A percentile compares a stretch with the other conserved stretches of the same genome.
These are phyloP conservation scores for Fragilaria radians DNA, from an alignment of 108 stramenopile genomes.

Conservation along the genomic window DNA sequence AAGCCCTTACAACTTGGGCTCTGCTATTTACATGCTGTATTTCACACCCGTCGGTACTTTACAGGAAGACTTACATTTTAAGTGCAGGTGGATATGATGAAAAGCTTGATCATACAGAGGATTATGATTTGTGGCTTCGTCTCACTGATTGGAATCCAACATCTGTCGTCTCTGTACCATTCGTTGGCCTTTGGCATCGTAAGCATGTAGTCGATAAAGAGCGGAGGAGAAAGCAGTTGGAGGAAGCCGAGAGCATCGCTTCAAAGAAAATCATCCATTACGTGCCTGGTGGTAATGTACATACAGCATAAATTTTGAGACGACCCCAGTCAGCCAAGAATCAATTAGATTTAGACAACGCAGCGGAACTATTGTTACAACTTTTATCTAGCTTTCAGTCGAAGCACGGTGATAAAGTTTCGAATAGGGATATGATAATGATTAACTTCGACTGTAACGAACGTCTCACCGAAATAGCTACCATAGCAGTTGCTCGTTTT, in stretches of 20 bases:
- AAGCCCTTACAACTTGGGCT: constrained; percentile 34
- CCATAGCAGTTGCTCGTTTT: constrained; percentile 11
- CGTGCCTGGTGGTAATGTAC: background rate
- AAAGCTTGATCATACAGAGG: constrained; percentile 18
- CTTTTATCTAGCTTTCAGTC: constrained; percentile 18
- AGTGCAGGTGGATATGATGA: constrained; percentile 21
- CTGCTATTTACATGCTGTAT: constrained; percentile 33
- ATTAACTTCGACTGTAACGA: constrained; percentile 22
- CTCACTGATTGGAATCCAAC: constrained; percentile 6
- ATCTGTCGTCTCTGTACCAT: constrained; percentile 23
- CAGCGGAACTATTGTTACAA: constrained; percentile 15
- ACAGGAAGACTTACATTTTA: constrained; percentile 14
- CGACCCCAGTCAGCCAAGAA: constrained; percentile 14
- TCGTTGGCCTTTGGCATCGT: constrained; percentile 33
- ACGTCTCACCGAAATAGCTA: constrained; percentile 29
- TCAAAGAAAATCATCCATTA: constrained; percentile 5
- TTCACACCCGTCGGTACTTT: constrained; percentile 29
- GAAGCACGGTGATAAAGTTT: constrained; percentile 8
- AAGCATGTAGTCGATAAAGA: constrained; percentile 16
- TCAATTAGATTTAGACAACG: constrained; percentile 10
- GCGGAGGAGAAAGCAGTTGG: constrained; percentile 9
- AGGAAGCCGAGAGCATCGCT: constrained; percentile 17
- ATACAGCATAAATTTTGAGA: background rate
- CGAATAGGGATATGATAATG: constrained; percentile 16
- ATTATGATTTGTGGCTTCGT: constrained; percentile 47